Evolutionary conservation across 129 eudicot species (phyloP).

Genomic region (Chrysanthemum makinoi): DNA sequence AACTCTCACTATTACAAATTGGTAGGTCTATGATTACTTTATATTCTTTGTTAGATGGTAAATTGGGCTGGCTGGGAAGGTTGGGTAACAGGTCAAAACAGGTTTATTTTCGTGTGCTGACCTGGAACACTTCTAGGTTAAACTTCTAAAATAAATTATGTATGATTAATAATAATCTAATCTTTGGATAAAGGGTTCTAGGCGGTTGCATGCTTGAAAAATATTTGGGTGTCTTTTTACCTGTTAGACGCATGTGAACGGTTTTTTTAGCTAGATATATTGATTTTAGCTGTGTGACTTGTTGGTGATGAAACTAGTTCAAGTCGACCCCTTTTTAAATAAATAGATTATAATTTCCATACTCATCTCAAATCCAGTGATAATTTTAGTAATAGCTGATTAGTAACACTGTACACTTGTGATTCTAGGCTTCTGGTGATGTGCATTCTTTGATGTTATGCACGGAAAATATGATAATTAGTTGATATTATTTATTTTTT

Average conservation of each 20-base stretch:
- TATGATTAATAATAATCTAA: background rate
- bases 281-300: too few species aligned
- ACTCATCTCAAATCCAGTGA: background rate
- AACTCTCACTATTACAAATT: slow-evolving; percentile 73
- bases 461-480: background rate
- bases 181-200: background rate
- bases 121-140: too few species aligned
- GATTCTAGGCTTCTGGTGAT: too few species aligned
- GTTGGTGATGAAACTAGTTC: too few species aligned
- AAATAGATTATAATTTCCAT: background rate
- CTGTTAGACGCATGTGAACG: too few species aligned
- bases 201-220: background rate
- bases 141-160: too few species aligned
- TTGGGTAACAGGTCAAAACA: background rate
- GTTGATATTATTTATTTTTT: slow-evolving; percentile 9
- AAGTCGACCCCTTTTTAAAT: too few species aligned
- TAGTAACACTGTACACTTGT: too few species aligned
- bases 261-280: too few species aligned
- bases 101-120: background rate
- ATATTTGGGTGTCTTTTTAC: background rate
- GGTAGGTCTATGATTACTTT: slow-evolving; percentile 44
- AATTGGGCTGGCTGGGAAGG: background rate
- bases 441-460: too few species aligned
- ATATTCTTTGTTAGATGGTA: background rate
- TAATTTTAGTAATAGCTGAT: background rate